Conservation (phyloP, 495 filamentous ascomycete species). For the Rhypophila decipiens region DNA sequence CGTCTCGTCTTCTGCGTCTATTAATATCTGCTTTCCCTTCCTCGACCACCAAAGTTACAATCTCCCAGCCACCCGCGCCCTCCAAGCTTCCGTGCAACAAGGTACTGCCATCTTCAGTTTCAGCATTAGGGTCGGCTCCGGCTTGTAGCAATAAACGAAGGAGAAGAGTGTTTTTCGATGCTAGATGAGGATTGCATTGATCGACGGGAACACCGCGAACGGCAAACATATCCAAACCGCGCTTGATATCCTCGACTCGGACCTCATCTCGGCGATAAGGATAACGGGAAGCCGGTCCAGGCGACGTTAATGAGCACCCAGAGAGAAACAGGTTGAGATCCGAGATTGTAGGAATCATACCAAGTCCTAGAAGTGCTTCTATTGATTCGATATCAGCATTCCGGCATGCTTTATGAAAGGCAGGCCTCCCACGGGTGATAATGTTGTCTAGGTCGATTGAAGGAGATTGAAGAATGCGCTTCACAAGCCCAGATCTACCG, state of each 20-base stretch:
- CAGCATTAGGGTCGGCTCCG: conserved; percentile 17
- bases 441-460: conserved; percentile 8
- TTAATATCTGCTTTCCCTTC: conserved; percentile 15
- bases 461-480: conserved; percentile 12
- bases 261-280: too few species aligned
- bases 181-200: conserved; percentile 12
- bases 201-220: conserved; percentile 18
- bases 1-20: conserved; percentile 9
- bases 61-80: not conserved
- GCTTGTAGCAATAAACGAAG: conserved; percentile 19
- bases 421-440: not conserved
- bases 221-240: conserved; percentile 14
- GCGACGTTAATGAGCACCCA: too few species aligned
- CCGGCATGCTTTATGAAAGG: conserved; percentile 4
- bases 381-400: conserved; percentile 5
- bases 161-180: conserved; percentile 4
- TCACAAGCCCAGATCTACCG: conserved; percentile 9
- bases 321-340: conserved; percentile 1
- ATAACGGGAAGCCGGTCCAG: too few species aligned
- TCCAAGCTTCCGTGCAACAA: conserved; percentile 12
- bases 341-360: conserved; percentile 9
- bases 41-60: conserved; percentile 13
- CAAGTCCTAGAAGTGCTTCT: conserved; percentile 2
- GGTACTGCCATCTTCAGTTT: conserved; percentile 11
- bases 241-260: conserved; percentile 5